Conservation (phyloP, 2,329 filamentous ascomycete species). For the Ophiostoma australiae region DNA sequence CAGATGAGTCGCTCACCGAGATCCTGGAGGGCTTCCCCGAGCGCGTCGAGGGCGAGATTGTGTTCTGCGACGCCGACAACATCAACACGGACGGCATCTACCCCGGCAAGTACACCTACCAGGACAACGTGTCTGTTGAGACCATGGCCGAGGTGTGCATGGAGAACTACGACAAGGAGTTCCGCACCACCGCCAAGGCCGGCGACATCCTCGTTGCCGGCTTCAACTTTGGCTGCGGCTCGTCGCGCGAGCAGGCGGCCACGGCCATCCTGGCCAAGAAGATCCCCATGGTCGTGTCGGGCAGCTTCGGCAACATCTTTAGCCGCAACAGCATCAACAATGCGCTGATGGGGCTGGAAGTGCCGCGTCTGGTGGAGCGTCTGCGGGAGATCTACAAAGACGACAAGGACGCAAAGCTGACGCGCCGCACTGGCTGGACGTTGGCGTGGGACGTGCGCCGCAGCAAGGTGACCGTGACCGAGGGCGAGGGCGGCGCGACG, state of each 20-base stretch:
- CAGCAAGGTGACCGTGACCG: slow-evolving; percentile 64
- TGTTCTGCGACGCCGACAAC: slow-evolving; percentile 77
- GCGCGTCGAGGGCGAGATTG: slow-evolving; percentile 75
- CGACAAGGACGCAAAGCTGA: slow-evolving; percentile 42
- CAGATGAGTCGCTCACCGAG: slow-evolving; percentile 47
- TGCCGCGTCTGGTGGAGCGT: slow-evolving; percentile 60
- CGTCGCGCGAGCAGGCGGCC: slow-evolving; percentile 77
- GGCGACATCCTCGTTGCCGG: slow-evolving; percentile 80
- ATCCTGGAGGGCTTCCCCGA: slow-evolving; percentile 84
- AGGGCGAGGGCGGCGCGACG: slow-evolving; percentile 59
- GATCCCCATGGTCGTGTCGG: slow-evolving; percentile 74
- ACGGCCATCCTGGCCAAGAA: slow-evolving; percentile 78
- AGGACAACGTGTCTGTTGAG: slow-evolving; percentile 70
- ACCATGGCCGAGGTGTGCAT: slow-evolving; percentile 88
- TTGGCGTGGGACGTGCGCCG: slow-evolving; percentile 74
- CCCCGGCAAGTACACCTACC: slow-evolving; percentile 71
- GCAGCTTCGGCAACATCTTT: slow-evolving; percentile 83
- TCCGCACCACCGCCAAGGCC: slow-evolving; percentile 56
- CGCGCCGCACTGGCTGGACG: slow-evolving; percentile 75
- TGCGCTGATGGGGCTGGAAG: slow-evolving; percentile 66
- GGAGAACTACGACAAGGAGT: slow-evolving; percentile 82
- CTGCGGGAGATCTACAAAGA: slow-evolving; percentile 55
- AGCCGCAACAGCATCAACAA: slow-evolving; percentile 62
- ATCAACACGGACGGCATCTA: slow-evolving; percentile 93
- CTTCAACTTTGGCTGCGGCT: slow-evolving; percentile 75